Conservation (phyloP, 768 basidiomycete species). For the Coprinopsis sp. region DNA sequence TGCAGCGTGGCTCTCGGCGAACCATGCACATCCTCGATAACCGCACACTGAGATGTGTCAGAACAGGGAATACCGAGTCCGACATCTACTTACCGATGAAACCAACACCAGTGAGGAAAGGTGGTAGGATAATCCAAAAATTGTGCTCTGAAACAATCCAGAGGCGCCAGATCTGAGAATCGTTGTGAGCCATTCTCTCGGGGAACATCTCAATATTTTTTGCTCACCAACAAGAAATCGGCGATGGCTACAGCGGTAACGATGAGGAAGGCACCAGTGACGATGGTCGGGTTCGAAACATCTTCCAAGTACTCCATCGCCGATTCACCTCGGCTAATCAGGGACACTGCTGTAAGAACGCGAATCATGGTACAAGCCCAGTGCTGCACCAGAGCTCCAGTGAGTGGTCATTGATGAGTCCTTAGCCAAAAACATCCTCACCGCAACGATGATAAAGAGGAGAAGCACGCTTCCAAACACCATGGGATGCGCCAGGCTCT, state of each 20-base stretch:
- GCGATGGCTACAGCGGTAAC: neutral
- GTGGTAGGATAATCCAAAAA: neutral
- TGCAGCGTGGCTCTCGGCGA: neutral
- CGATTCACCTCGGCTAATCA: neutral
- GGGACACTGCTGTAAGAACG: neutral
- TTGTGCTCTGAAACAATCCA: conserved; percentile 7
- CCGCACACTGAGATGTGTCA: conserved; percentile 1
- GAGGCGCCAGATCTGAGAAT: conserved; percentile 6
- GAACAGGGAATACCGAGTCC: neutral
- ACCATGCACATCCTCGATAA: neutral
- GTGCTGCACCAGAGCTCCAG: conserved; percentile 2
- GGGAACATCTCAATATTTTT: neutral
- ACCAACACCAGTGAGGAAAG: neutral
- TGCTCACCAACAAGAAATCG: conserved; percentile 3
- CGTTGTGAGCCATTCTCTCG: neutral
- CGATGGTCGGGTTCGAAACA: neutral
- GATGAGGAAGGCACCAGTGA: neutral
- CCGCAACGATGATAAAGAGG: conserved; percentile 7
- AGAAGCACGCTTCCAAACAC: conserved; percentile 6
- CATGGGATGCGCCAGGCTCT: neutral
- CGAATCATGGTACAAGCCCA: conserved; percentile 8
- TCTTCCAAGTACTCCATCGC: neutral
- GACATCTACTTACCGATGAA: neutral
- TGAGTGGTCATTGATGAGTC: neutral
- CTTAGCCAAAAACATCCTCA: neutral